These are phyloP conservation scores for Prunus padus DNA, from an alignment of 306 rosid genomes.

Conservation along the genomic window DNA sequence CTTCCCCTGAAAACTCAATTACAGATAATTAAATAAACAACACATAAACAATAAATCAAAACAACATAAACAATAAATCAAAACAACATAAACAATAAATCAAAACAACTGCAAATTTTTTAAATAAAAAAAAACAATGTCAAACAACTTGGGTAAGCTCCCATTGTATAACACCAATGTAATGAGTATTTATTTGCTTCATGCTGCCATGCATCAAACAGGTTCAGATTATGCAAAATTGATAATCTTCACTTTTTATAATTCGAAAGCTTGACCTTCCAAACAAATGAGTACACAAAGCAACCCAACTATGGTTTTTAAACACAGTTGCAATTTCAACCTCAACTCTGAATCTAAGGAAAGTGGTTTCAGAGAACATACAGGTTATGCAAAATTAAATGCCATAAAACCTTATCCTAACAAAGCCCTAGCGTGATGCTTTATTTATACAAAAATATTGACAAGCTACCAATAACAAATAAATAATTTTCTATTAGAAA, in stretches of 20 bases:
- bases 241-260: not conserved
- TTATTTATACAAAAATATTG: not conserved
- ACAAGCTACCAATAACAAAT: not conserved
- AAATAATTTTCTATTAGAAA: not conserved
- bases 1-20: conserved; percentile 43
- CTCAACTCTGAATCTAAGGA: not conserved
- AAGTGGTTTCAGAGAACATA: not conserved
- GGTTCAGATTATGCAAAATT: not conserved
- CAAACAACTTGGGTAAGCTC: not conserved
- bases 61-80: not conserved
- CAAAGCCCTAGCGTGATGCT: not conserved
- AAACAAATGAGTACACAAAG: not conserved
- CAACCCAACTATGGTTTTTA: not conserved
- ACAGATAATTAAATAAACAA: not conserved
- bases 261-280: not conserved
- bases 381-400: not conserved
- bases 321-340: not conserved
- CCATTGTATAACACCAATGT: not conserved
- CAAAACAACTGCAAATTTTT: not conserved
- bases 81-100: not conserved
- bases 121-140: not conserved
- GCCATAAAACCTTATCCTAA: not conserved
- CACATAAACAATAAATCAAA: not conserved
- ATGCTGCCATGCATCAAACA: not conserved
- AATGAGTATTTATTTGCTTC: not conserved